These are phyloP conservation scores for Plantago elongata DNA, from an alignment of 257 asterid genomes.

Conservation along the genomic window DNA sequence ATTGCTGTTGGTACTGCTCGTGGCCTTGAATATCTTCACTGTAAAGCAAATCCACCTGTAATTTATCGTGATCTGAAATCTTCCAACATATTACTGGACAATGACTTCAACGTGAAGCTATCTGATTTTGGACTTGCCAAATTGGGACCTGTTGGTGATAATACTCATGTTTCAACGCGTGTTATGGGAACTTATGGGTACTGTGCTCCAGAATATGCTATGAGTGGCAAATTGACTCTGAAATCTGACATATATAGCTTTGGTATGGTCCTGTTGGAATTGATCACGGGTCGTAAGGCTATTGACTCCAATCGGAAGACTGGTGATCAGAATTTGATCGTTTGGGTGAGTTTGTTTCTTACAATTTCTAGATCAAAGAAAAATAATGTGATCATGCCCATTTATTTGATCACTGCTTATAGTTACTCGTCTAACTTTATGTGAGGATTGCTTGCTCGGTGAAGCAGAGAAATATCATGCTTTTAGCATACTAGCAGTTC, in stretches of 20 bases:
- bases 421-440: too few relatives aligned
- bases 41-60: conserved; percentile 81
- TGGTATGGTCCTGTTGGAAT: conserved; percentile 84
- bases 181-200: conserved; percentile 95
- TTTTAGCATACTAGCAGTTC: too few relatives aligned
- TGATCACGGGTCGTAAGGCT: conserved; percentile 75
- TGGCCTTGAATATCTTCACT: conserved; percentile 83
- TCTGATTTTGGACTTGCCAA: conserved; percentile 93
- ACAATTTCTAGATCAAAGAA: background rate
- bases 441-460: too few relatives aligned
- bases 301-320: conserved; percentile 40
- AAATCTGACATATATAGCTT: conserved; percentile 91
- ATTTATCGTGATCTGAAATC: conserved; percentile 82
- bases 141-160: conserved; percentile 86
- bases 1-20: conserved; percentile 82
- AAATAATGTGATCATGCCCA: too few relatives aligned
- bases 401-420: too few relatives aligned
- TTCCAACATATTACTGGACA: conserved; percentile 74
- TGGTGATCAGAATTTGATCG: conserved; percentile 73
- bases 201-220: conserved; percentile 88
- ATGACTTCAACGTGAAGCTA: conserved; percentile 69
- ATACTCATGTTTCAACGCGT: conserved; percentile 86
- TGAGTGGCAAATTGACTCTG: conserved; percentile 80
- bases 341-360: conserved; percentile 57
- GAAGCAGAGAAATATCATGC: too few relatives aligned